Base-by-base conservation (phyloP, 495 filamentous ascomycete species). In the Arthonia radiata region DNA sequence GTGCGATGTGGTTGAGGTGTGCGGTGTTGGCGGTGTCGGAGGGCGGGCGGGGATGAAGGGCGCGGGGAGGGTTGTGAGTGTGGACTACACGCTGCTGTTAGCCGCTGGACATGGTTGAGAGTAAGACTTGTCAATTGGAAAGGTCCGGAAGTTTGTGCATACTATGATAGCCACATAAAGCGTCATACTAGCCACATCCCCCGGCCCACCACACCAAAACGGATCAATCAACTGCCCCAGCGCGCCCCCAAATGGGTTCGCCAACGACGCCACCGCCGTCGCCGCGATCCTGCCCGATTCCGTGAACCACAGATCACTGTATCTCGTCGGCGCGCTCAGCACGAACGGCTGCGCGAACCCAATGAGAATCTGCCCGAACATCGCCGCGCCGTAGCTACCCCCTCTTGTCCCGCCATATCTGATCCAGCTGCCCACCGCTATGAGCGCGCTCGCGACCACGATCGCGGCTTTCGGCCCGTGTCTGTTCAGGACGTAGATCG, bases 271-370 rank as follows among this genome's bases (percentile, higher is more conserved):
- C 12, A 92, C 38, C 1, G 86, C 86, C 3, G 86, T 97, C 10
- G 86, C 83, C 25, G 72, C 70, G 9, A 83, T 75, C 28, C 86
- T 68, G 10, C 79, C 83, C 1, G 53, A 44, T 32, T 78, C 70
- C 0, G 78, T 76, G 49, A 97, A 97, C 86, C 86, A 94, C 17
- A 91, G 53, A 40, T 92, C 81, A 30, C 74, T 82, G 41, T 91
- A 97, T 24, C 79, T 59, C 2, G 86, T 81, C 0, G 86, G 82
- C 1, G 86, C 79, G 19, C 73, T 65, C 4, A 94, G 64, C 17
- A 90, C 79, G 48, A 94, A 93, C 0, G 86, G 82, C 34, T 97
- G 86, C 8, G 78, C 71, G 5, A 92, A 52, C 1, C 86, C 86
- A 19, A 71, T 77, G 11, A 97, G 49, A 48, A 93, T 71, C 51